A percentile compares a stretch with the other conserved stretches of the same genome.
Evolutionary conservation across 2,329 filamentous ascomycete genomes (phyloP).

Genomic region (Penicillium sp.): DNA sequence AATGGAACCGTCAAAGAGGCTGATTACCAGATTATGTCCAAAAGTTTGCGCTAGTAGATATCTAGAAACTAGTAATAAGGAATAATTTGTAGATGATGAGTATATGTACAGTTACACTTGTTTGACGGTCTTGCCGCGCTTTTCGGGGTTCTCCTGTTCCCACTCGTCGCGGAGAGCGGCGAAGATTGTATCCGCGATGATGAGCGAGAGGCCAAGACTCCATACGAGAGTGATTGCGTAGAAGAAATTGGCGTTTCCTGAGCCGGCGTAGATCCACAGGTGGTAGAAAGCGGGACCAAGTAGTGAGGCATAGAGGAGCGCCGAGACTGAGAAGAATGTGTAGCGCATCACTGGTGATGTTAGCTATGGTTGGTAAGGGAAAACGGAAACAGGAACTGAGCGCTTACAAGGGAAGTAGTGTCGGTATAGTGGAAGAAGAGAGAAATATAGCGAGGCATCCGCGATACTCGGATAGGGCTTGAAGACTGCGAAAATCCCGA

Average conservation of each 20-base stretch:
- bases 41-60: constrained; percentile 34
- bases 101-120: constrained; percentile 74
- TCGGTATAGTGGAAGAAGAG: constrained; percentile 81
- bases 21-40: constrained; percentile 61
- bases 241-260: constrained; percentile 98
- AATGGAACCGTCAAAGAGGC: constrained; percentile 55
- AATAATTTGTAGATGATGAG: neutral
- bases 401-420: constrained; percentile 81
- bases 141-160: constrained; percentile 89
- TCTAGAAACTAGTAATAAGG: neutral
- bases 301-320: constrained; percentile 83
- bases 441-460: constrained; percentile 85
- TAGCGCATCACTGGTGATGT: constrained; percentile 78
- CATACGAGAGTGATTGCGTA: constrained; percentile 99
- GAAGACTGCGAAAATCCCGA: constrained; percentile 92
- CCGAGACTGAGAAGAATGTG: constrained; percentile 81
- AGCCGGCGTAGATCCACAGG: constrained; percentile 97
- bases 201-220: constrained; percentile 85
- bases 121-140: constrained; percentile 83
- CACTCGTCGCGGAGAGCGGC: constrained; percentile 90
- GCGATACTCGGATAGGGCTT: constrained; percentile 95
- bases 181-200: constrained; percentile 87
- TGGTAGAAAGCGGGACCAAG: constrained; percentile 95
- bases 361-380: constrained; percentile 26
- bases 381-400: neutral